Evolutionary conservation across 2,329 filamentous ascomycete species (phyloP).

Genomic region (Pyricularia sp.): DNA sequence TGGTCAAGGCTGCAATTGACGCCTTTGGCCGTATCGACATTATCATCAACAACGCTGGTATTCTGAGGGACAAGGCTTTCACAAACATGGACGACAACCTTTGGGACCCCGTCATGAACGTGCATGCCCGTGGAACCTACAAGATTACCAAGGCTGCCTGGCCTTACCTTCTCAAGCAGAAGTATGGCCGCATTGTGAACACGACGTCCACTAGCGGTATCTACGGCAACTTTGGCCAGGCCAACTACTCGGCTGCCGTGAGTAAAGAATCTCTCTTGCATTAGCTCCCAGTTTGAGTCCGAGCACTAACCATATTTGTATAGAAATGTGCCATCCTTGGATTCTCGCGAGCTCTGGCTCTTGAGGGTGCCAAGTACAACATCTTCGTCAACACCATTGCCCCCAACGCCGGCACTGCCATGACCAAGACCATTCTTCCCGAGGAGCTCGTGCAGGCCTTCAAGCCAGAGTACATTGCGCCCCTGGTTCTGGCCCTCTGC

Average conservation of each 20-base stretch:
- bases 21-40: conserved; percentile 91
- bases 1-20: conserved; percentile 90
- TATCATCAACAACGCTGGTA: conserved; percentile 95
- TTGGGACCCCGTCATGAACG: conserved; percentile 87
- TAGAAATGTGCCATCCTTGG: conserved; percentile 89
- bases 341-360: conserved; percentile 84
- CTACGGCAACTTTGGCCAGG: conserved; percentile 98
- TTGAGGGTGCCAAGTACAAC: conserved; percentile 94
- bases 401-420: conserved; percentile 89
- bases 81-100: conserved; percentile 91
- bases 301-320: conserved; percentile 15
- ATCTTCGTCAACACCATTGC: conserved; percentile 98
- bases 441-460: conserved; percentile 98
- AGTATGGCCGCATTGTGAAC: conserved; percentile 95
- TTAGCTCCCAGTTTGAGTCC: not conserved
- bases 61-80: conserved; percentile 96
- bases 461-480: conserved; percentile 97
- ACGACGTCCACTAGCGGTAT: conserved; percentile 95
- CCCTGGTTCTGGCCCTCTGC: conserved; percentile 74
- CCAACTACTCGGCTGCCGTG: conserved; percentile 89
- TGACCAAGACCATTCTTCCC: conserved; percentile 90
- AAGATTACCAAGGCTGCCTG: conserved; percentile 96
- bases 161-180: conserved; percentile 97
- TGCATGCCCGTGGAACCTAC: conserved; percentile 91
- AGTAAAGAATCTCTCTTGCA: conserved; percentile 22